phyloP scores from a whole-genome alignment of 345 rosid species.

The Mallotus nudiflorus region DNA sequence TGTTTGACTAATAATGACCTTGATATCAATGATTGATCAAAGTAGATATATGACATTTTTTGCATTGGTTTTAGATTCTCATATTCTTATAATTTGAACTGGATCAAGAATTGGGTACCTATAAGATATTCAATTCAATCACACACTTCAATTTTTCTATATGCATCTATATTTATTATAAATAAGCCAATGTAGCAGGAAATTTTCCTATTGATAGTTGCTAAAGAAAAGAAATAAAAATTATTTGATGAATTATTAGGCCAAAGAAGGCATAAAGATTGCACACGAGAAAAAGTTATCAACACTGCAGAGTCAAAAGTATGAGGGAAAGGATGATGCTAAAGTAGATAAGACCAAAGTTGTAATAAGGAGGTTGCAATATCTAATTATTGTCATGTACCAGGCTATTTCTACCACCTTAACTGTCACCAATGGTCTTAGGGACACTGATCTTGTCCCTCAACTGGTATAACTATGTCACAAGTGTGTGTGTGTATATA shows the following conservation, averaged over 20 bases:
- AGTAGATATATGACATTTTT: no score
- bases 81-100: no score
- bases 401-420: slow-evolving; percentile 91
- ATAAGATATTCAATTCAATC: no score
- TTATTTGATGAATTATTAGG: slow-evolving; percentile 40
- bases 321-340: slow-evolving; percentile 77
- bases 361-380: slow-evolving; percentile 67
- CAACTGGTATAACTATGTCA: slow-evolving; percentile 89
- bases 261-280: slow-evolving; percentile 87
- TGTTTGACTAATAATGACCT: no score
- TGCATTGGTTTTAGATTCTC: no score
- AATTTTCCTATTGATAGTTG: background rate
- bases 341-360: slow-evolving; percentile 90
- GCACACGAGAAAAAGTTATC: slow-evolving; percentile 85
- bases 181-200: background rate
- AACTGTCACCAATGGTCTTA: slow-evolving; percentile 65
- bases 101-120: no score
- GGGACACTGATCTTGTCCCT: slow-evolving; percentile 91
- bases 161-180: background rate
- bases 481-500: no score
- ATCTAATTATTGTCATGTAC: slow-evolving; percentile 73
- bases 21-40: no score
- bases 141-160: no score
- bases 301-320: slow-evolving; percentile 84
- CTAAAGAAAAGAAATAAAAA: slow-evolving; percentile 3